Evolutionary conservation across 305 asterid species (phyloP), one percentile per base, ranked within the genome.

Genomic region (Solanum aculeatissimum): DNA sequence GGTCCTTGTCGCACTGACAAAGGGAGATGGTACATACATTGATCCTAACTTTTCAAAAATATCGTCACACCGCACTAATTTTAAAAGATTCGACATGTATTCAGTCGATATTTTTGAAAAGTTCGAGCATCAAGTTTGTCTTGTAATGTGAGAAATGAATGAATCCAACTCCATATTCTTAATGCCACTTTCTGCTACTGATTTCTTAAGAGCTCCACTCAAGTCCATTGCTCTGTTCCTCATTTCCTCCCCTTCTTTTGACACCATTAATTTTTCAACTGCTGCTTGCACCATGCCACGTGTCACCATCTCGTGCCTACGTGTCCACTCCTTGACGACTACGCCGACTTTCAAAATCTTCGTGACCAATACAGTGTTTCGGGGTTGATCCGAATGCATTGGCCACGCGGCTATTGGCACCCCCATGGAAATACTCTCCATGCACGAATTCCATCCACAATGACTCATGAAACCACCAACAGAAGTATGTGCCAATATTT

Each of bases 381-480:
- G 83, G 1, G 95, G 95, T 84, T 94, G 98, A 32, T 94, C 98
- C 16, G 97, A 94, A 62, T 94, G 98, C 94, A 95, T 89, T 8
- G 98, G 98, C 98, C 98, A 95, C 7, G 98, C 87, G 0, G 91
- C 96, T 4, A 95, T 85, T 0, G 98, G 94, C 5, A 93, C 96
- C 1, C 98, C 98, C 93, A 89, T 89, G 1, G 94, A 90, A 2
- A 95, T 86, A 49, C 97, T 94, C 87, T 94, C 98, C 88, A 95
- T 90, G 91, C 96, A 90, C 0, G 98, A 95, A 78, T 95, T 95
- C 98, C 98, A 95, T 0, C 98, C 98, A 23, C 98, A 95, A 11
- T 95, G 98, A 69, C 97, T 93, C 92, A 95, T 84, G 21, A 95
- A 95, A 13, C 98, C 98, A 1, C 97, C 98, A 0, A 90, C 89